Evolutionary conservation across 1,139 yeast species (phyloP), one percentile per base, ranked within the genome.

Genomic region (Scheffersomyces stambukii): DNA sequence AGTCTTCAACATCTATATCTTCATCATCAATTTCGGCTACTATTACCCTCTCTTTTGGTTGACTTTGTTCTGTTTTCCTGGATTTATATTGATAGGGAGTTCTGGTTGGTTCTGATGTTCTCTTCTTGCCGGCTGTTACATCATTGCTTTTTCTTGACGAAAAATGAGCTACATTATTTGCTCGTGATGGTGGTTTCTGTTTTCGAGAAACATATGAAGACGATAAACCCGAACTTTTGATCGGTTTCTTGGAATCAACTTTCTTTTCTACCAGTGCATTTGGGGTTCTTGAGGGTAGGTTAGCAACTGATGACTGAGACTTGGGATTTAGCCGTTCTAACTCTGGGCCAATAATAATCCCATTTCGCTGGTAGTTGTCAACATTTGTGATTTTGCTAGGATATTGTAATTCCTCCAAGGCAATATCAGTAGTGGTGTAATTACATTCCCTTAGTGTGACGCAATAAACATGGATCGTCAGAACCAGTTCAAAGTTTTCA

Each of bases 31-130:
- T 46, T 5, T 34, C 41, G 1, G 70, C 57, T 7, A 58, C 46
- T 2, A 64, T 57, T 12, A 64, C 66, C 24, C 66, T 47, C 28
- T 65, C 70, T 28, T 49, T 57, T 2, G 65, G 65, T 20, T 48
- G 50, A 20, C 41, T 44, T 9, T 38, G 43, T 23, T 60, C 63
- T 11, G 42, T 21, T 31, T 66, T 66, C 15, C 72, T 45, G 2
- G 71, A 64, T 38, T 64, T 62, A 38, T 66, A 65, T 29, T 57
- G 59, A 39, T 57, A 63, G 4, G 45, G 22, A 6, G 22, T 13
- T 2, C 13, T 24, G 6, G 39, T 30, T 2, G 45, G 44, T 15
- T 42, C 41, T 8, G 40, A 29, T 5, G 36, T 13, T 13, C 40
- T 21, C 29, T 46, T 37, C 31, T 37, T 41, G 8, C 24, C 27